phyloP scores from a whole-genome alignment of 2,329 filamentous ascomycete species.

The Dryadomyces quercus-mongolicae region DNA sequence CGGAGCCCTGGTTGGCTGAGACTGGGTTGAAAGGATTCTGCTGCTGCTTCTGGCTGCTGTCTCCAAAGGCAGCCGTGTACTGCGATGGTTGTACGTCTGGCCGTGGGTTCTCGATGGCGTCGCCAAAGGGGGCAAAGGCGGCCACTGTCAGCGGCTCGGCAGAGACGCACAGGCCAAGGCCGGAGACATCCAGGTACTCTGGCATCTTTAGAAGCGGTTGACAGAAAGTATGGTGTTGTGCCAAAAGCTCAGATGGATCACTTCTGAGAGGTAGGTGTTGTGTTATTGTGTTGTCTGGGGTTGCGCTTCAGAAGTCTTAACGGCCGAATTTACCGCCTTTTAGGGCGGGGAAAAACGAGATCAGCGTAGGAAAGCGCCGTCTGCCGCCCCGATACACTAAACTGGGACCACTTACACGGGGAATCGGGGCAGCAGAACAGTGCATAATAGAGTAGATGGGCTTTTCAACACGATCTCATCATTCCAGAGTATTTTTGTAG shows the following conservation, averaged over 20 bases:
- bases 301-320: no score
- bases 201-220: conserved; percentile 6
- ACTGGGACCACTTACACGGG: neutral
- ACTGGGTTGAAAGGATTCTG: conserved; percentile 34
- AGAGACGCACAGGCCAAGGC: conserved; percentile 34
- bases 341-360: no score
- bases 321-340: neutral
- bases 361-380: neutral
- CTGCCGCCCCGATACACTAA: neutral
- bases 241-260: neutral
- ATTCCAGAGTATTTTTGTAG: no score
- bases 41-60: conserved; percentile 12
- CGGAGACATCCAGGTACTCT: conserved; percentile 29
- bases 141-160: conserved; percentile 55
- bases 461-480: no score
- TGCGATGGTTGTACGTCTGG: conserved; percentile 39
- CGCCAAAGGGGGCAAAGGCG: conserved; percentile 69
- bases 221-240: neutral
- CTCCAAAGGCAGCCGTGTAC: conserved; percentile 11
- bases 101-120: conserved; percentile 65
- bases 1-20: conserved; percentile 73
- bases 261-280: no score
- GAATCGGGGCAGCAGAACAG: no score
- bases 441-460: no score
- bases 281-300: no score